phyloP scores from a whole-genome alignment of 352 stramenopile species.

The Peronospora belbahrii region DNA sequence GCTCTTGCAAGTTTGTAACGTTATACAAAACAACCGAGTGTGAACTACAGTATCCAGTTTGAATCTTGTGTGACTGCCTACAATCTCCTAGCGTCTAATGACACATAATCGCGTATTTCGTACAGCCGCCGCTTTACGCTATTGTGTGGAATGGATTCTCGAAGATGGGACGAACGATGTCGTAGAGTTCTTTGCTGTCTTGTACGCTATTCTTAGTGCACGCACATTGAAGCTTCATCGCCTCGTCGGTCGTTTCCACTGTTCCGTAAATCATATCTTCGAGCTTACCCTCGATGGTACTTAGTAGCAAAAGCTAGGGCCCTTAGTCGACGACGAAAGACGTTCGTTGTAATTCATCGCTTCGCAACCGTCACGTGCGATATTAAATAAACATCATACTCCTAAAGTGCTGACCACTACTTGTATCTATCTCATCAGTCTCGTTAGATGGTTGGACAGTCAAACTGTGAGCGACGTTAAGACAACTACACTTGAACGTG shows the following conservation, averaged over 20 bases:
- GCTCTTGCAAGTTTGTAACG: constrained; percentile 24
- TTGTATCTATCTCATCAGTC: too few relatives aligned
- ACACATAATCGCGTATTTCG: constrained; percentile 28
- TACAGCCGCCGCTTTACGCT: constrained; percentile 37
- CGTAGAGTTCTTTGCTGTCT: constrained; percentile 44
- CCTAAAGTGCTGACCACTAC: too few relatives aligned
- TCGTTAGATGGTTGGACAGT: too few relatives aligned
- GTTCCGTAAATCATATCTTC: constrained; percentile 45
- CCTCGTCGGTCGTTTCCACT: constrained; percentile 32
- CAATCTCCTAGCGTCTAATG: constrained; percentile 30
- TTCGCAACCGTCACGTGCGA: too few relatives aligned
- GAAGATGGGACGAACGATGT: constrained; percentile 36
- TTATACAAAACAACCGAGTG: constrained; percentile 34
- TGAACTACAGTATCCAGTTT: constrained; percentile 35
- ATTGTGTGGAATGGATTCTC: constrained; percentile 47
- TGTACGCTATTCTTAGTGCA: constrained; percentile 40
- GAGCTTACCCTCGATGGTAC: constrained; percentile 33
- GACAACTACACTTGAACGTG: too few relatives aligned
- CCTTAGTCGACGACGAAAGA: constrained; percentile 2
- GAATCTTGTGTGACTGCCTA: constrained; percentile 13
- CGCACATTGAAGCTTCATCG: constrained; percentile 39
- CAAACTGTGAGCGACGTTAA: too few relatives aligned
- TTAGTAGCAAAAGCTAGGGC: constrained; percentile 33
- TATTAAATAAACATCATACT: too few relatives aligned
- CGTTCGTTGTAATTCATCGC: constrained; percentile 41